Evolutionary conservation across 106 monocot species (phyloP), one percentile per base, ranked within the genome.

Genomic region (Triglochin maritima): DNA sequence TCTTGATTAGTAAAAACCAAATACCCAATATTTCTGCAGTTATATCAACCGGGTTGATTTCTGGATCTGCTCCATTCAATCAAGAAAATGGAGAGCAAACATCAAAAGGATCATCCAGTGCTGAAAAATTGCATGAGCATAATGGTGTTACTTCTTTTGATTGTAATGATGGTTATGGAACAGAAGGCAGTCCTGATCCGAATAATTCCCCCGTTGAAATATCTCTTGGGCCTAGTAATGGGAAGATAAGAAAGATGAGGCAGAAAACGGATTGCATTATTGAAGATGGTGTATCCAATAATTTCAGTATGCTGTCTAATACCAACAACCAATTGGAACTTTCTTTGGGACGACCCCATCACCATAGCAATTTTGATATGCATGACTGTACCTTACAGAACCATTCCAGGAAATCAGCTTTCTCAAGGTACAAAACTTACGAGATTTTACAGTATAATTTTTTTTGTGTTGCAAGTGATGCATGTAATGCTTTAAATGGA

Each of bases 211-310:
- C 52, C 4, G 29, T 29, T 4, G 41, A 66, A 51, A 66, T 50
- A 66, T 66, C 51, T 66, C 66, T 66, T 66, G 66, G 66, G 1
- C 29, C 29, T 29, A 29, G 41, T 52, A 5, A 66, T 66, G 66
- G 53, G 42, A 52, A 42, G 12, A 17, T 52, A 66, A 53, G 10
- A 10, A 54, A 14, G 41, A 54, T 9, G 11, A 7, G 2, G 13
- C 9, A n/a, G 17, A 43, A 42, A 41, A 14, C 17, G 3, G 12
- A 7, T 7, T 9, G n/a, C 10, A 50, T 4, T 66, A 53, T 3
- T 66, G 9, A 9, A n/a, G 9, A 42, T 11, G 11, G 41, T 29
- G 42, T 50, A 29, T 17, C 51, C 4, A 66, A 52, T 11, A 52
- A 50, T 51, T 53, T 6, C 49, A 50, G 41, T 5, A 11, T 6